Evolutionary conservation across 192 early-diverging fungal genomes (phyloP), one percentile per base, ranked within the genome.

Genomic region (Chytriomyces confervae): DNA sequence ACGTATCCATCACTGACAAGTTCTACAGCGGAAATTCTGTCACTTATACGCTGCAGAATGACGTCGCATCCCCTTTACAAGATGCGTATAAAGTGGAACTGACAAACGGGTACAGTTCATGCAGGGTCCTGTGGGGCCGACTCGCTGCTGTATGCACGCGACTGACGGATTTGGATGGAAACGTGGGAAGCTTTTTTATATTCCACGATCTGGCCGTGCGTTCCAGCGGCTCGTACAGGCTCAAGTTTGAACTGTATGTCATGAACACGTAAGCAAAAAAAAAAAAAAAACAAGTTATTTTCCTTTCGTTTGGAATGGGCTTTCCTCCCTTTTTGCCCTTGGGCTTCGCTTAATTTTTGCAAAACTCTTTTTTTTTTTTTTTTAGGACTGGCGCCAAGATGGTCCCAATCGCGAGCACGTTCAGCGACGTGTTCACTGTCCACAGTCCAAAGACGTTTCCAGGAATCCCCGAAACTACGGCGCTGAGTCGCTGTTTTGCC

Each of bases 161-260:
- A 16, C 50, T 86, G 24, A 8, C 53, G 43, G 81, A 86, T 61
- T 16, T 77, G 9, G 75, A 83, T 23, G 80, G 75, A 7, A 70
- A 60, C 7, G 72, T 81, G 18, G 84, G 81, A 7, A 27, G 77
- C 18, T 87, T 83, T 77, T 88, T 85, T 74, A 80, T 87, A 23
- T 87, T 87, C 62, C 77, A 75, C 60, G 86, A 87, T 44, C 61
- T 87, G 8, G 77, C 75, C 13, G 78, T 87, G 29, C 80, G 86
- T 10, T 82, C 77, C 23, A 83, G 80, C 20, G 84, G 84, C 0
- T 16, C 48, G 51, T 87, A 82, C 64, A 60, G 84, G 8, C 61
- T 87, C 2, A 68, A 77, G 61, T 84, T 85, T 63, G 63, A 79
- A 50, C 48, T 86, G 24, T 76, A 50, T 66, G 36, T 51, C 8